Percentiles rank a stretch among this genome's conserved stretches.
phyloP scores from a whole-genome alignment of 345 rosid genomes.

The Tarenaya hassleriana region DNA sequence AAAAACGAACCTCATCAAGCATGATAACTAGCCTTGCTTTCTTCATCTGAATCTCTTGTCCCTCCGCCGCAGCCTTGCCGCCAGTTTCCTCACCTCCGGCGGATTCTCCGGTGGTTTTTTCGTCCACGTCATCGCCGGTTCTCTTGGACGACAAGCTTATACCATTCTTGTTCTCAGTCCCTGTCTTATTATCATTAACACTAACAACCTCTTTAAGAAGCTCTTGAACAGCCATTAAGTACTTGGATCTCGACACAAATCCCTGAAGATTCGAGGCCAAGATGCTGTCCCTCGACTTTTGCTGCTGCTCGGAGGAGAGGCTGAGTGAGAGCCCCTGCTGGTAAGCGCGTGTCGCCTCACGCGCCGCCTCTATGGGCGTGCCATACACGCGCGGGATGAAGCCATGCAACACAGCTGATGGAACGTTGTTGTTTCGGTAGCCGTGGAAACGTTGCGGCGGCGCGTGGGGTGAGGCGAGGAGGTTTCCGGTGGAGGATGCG shows the following conservation, averaged over 20 bases:
- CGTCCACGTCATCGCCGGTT: conserved; percentile 30
- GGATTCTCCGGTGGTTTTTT: conserved; percentile 49
- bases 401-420: conserved; percentile 69
- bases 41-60: conserved; percentile 97
- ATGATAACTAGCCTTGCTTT: conserved; percentile 82
- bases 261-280: conserved; percentile 47
- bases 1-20: conserved; percentile 74
- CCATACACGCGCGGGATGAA: conserved; percentile 65
- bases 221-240: conserved; percentile 90
- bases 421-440: no score
- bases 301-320: conserved; percentile 77
- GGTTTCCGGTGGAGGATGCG: no score
- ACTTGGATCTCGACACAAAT: conserved; percentile 58
- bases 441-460: no score
- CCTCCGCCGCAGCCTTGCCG: conserved; percentile 47
- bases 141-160: conserved; percentile 37
- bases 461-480: no score
- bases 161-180: neutral
- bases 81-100: conserved; percentile 34
- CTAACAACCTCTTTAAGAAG: conserved; percentile 87
- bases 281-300: conserved; percentile 49
- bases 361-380: conserved; percentile 45
- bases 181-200: conserved; percentile 38
- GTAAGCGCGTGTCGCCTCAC: conserved; percentile 53
- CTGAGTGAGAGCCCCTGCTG: conserved; percentile 75